Evolutionary conservation across 441 rosid genomes (phyloP).

Genomic region (Isatis lusitanica): DNA sequence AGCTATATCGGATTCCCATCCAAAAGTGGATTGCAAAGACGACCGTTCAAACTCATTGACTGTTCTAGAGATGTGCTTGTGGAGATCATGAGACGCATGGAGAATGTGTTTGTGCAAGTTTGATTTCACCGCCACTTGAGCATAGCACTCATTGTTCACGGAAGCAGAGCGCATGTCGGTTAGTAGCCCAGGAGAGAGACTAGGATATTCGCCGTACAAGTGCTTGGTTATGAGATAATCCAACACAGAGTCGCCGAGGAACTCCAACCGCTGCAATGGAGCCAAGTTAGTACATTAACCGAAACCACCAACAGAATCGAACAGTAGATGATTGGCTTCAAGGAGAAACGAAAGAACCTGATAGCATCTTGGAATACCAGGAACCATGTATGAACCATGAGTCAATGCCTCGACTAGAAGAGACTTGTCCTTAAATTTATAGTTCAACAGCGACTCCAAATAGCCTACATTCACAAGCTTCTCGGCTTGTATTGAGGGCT

Average conservation of each 20-base stretch:
- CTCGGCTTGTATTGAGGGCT: slow-evolving; percentile 38
- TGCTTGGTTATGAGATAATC: slow-evolving; percentile 75
- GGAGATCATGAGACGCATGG: slow-evolving; percentile 66
- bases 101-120: slow-evolving; percentile 70
- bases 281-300: not conserved
- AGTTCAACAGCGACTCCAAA: slow-evolving; percentile 58
- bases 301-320: not conserved
- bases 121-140: slow-evolving; percentile 54
- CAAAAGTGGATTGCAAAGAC: slow-evolving; percentile 49
- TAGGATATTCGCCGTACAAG: slow-evolving; percentile 55
- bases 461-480: slow-evolving; percentile 46
- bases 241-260: slow-evolving; percentile 86
- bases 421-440: slow-evolving; percentile 64
- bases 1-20: slow-evolving; percentile 76
- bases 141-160: slow-evolving; percentile 87
- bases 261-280: slow-evolving; percentile 75
- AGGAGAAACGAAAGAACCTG: slow-evolving; percentile 51
- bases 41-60: slow-evolving; percentile 38
- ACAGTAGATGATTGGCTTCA: not conserved
- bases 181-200: slow-evolving; percentile 68
- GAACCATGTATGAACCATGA: slow-evolving; percentile 90
- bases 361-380: slow-evolving; percentile 89
- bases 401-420: slow-evolving; percentile 87
- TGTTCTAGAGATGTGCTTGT: slow-evolving; percentile 47
- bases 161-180: slow-evolving; percentile 94